Base-by-base conservation (phyloP, 306 rosid genomes). In the Vigna unguiculata region DNA sequence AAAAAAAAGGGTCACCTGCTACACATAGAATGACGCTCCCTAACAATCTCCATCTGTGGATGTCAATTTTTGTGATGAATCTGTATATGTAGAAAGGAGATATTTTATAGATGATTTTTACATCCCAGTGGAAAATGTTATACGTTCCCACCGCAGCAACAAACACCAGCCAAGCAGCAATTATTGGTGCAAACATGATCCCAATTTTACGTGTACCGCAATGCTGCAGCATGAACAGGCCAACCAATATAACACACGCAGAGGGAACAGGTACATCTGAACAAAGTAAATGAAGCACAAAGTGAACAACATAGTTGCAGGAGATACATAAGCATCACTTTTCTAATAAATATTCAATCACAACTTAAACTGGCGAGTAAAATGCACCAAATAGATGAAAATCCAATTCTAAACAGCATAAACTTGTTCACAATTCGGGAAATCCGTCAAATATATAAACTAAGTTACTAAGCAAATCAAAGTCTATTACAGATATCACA, bases 171-270 rank as follows among this genome's bases (percentile, higher is more conserved):
- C 97, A 92, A 79, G 83, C 69, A 48, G 65, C 70, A 75, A 92
- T 84, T 17, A 92, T 76, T n/a, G 97, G 96, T 59, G 96, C 97
- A 80, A 92, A 92, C 63, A 92, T 88, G 80, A 85, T 84, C n/a
- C 96, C 91, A 28, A 92, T 90, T 82, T 72, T 90, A 30, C 76
- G 90, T 36, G 96, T 92, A 48, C 97, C 97, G 24, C 48, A 88
- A 61, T 81, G 86, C 81, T 92, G 96, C 82, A 92, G 82, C 87
- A 79, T 86, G 88, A 92, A 92, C 74, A 92, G 85, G 79, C 89
- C 91, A 48, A 88, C 86, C 86, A 92, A 74, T 83, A 88, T 90
- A 66, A 68, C 86, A 78, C 93, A 92, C 9, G 97, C 92, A 67
- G 80, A 53, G 25, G 96, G 93, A 80, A 90, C 90, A 21, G 91